phyloP scores from a whole-genome alignment of 2,329 filamentous ascomycete genomes.

The Nigrograna mackinnonii region DNA sequence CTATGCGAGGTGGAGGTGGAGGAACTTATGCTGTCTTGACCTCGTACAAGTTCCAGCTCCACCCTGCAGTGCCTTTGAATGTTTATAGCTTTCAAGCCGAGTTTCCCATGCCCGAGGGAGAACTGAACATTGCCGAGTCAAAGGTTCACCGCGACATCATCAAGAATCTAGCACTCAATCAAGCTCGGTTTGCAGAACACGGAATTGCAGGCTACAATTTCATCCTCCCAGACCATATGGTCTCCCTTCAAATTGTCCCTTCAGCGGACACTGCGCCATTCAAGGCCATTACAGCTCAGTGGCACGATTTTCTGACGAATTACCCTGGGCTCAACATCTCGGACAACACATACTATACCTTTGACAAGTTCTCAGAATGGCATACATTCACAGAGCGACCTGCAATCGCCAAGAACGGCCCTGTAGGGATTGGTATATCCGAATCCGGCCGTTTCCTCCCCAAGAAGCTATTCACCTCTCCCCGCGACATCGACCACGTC shows the following conservation, averaged over 20 bases:
- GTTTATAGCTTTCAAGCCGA: slow-evolving; percentile 39
- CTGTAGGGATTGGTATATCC: slow-evolving; percentile 35
- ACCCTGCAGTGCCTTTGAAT: slow-evolving; percentile 35
- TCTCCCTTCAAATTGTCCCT: slow-evolving; percentile 35
- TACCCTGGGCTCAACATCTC: slow-evolving; percentile 36
- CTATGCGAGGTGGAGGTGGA: slow-evolving; percentile 40
- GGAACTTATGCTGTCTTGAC: slow-evolving; percentile 40
- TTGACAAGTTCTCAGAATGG: slow-evolving; percentile 35
- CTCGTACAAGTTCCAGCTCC: slow-evolving; percentile 41
- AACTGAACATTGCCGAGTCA: slow-evolving; percentile 31
- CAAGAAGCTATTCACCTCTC: slow-evolving; percentile 25
- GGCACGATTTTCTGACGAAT: slow-evolving; percentile 30
- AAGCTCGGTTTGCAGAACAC: slow-evolving; percentile 28
- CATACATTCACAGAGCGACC: slow-evolving; percentile 31
- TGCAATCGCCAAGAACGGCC: slow-evolving; percentile 34
- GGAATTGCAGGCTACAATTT: slow-evolving; percentile 42
- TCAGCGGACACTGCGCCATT: slow-evolving; percentile 26
- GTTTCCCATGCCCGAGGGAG: slow-evolving; percentile 22
- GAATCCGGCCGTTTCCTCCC: slow-evolving; percentile 39
- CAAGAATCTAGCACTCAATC: slow-evolving; percentile 32
- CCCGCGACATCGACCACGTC: slow-evolving; percentile 21
- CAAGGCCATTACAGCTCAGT: slow-evolving; percentile 29
- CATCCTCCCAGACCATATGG: slow-evolving; percentile 30
- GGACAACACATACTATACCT: slow-evolving; percentile 34
- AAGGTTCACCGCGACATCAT: slow-evolving; percentile 34